Percentiles rank a stretch among this genome's conserved stretches.
Evolutionary conservation across 2,329 filamentous ascomycete genomes (phyloP).

Genomic region (Stachybotrys chlorohalonatus): DNA sequence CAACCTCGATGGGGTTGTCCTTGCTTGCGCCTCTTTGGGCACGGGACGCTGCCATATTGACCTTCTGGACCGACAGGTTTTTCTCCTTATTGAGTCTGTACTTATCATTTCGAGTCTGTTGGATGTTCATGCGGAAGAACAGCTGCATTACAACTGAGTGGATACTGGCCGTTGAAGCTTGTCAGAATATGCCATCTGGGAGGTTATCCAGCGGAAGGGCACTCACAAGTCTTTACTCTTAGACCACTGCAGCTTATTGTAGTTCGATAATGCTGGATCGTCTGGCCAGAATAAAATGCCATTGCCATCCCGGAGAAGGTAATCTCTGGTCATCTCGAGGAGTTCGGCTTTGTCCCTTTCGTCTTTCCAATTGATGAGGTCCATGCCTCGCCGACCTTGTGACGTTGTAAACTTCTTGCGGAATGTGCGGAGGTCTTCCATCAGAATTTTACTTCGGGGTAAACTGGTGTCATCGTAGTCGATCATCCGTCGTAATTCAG

Average conservation of each 20-base stretch:
- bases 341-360: background rate
- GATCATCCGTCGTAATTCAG: background rate
- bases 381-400: background rate
- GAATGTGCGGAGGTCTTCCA: background rate
- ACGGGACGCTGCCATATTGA: too few species aligned
- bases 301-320: background rate
- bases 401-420: background rate
- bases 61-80: background rate
- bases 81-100: background rate
- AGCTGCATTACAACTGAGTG: background rate
- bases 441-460: background rate
- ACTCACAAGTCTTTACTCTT: background rate
- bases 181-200: background rate
- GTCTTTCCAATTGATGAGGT: background rate
- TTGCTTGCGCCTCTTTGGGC: too few species aligned
- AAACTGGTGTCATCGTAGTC: background rate
- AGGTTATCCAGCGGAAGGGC: background rate
- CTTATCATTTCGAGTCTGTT: background rate
- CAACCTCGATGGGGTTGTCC: too few species aligned
- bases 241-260: background rate
- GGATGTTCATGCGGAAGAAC: background rate
- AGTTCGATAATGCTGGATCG: background rate
- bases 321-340: background rate
- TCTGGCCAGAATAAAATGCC: background rate
- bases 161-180: background rate